These are phyloP conservation scores for Plantago major DNA, from an alignment of 257 asterid genomes.

Conservation along the genomic window DNA sequence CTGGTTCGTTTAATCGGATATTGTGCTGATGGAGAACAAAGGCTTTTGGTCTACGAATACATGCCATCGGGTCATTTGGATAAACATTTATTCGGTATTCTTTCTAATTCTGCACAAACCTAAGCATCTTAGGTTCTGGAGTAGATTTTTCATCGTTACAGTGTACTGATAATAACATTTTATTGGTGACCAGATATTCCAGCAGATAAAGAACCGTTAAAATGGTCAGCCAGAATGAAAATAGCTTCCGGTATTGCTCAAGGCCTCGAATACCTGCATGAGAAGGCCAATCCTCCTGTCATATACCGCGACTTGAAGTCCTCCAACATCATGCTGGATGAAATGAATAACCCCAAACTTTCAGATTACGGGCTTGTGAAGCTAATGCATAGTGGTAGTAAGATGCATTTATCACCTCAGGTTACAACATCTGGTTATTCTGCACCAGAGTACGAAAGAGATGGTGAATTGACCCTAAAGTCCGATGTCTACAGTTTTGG, in stretches of 20 bases:
- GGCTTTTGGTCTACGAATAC: slow-evolving; percentile 84
- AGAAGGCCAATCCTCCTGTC: slow-evolving; percentile 48
- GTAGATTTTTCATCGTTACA: neutral
- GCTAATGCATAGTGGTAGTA: slow-evolving; percentile 41
- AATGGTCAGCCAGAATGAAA: slow-evolving; percentile 63
- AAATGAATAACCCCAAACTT: slow-evolving; percentile 40
- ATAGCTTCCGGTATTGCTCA: slow-evolving; percentile 61
- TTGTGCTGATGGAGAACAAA: slow-evolving; percentile 97
- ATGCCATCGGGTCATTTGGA: slow-evolving; percentile 58
- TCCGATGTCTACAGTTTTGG: slow-evolving; percentile 73
- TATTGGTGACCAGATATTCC: slow-evolving; percentile 31
- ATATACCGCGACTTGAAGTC: slow-evolving; percentile 61
- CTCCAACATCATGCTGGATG: slow-evolving; percentile 45
- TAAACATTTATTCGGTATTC: slow-evolving; percentile 56
- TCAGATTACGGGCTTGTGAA: slow-evolving; percentile 56
- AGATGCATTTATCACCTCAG: slow-evolving; percentile 34
- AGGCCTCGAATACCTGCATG: slow-evolving; percentile 65
- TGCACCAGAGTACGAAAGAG: slow-evolving; percentile 63
- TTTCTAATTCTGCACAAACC: neutral
- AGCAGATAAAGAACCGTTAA: slow-evolving; percentile 34
- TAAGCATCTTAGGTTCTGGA: neutral
- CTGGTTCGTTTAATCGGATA: slow-evolving; percentile 72
- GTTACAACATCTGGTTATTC: slow-evolving; percentile 50
- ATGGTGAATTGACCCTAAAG: slow-evolving; percentile 50
- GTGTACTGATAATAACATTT: neutral